These are phyloP conservation scores for Adansonia digitata DNA, from an alignment of 345 rosid species.

Conservation along the genomic window DNA sequence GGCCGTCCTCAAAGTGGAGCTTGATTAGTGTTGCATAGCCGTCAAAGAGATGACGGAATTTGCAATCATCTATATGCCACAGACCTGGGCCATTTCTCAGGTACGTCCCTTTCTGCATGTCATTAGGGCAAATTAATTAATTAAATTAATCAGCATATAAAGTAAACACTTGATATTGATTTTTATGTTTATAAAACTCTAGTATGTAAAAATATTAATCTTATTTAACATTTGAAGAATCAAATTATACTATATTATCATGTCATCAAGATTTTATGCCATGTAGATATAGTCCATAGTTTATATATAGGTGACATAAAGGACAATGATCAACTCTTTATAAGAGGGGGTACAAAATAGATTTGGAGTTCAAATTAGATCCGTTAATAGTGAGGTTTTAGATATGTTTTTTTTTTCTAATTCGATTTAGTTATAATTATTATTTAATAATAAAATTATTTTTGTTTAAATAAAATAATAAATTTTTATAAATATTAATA, in stretches of 20 bases:
- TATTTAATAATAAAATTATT: too few relatives aligned
- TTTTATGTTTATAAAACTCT: not conserved
- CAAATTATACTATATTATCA: not conserved
- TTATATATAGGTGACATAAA: not conserved
- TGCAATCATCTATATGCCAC: slow-evolving; percentile 75
- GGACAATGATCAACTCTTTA: too few relatives aligned
- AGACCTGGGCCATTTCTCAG: slow-evolving; percentile 90
- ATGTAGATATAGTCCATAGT: not conserved
- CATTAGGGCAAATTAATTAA: slow-evolving; percentile 1
- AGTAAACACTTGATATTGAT: not conserved
- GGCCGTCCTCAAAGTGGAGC: slow-evolving; percentile 65
- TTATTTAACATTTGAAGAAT: not conserved
- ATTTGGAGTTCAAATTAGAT: too few relatives aligned
- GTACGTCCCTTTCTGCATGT: slow-evolving; percentile 86
- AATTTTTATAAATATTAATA: too few relatives aligned
- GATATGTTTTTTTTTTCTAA: too few relatives aligned
- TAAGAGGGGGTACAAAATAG: too few relatives aligned
- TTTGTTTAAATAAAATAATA: too few relatives aligned
- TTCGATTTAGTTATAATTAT: too few relatives aligned
- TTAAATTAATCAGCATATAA: not conserved
- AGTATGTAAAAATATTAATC: not conserved
- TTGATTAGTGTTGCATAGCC: slow-evolving; percentile 83
- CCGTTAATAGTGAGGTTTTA: too few relatives aligned
- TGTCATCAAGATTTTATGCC: not conserved
- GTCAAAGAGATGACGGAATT: slow-evolving; percentile 94